Evolutionary conservation across 2,329 filamentous ascomycete genomes (phyloP).

Genomic region (Penicillium sp.): DNA sequence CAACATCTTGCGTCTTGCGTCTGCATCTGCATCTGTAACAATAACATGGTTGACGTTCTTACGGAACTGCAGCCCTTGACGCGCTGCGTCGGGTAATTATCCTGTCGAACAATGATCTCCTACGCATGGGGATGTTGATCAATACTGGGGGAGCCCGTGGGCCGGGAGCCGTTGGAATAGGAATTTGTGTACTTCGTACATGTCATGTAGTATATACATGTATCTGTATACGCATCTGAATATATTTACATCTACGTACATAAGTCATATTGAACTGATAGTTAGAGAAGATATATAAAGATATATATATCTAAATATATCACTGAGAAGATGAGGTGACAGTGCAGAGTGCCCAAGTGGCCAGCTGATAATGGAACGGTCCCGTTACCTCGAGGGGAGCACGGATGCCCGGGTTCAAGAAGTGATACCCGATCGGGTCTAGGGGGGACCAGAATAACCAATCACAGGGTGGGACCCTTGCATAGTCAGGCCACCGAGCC

Average conservation of each 20-base stretch:
- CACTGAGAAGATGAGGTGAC: constrained; percentile 22
- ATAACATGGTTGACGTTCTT: constrained; percentile 11
- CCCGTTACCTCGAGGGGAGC: background rate
- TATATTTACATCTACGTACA: background rate
- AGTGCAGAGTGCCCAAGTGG: constrained; percentile 29
- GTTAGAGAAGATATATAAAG: background rate
- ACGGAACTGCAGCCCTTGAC: constrained; percentile 3
- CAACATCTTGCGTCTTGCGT: background rate
- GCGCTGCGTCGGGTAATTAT: constrained; percentile 10
- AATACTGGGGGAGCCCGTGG: constrained; percentile 7
- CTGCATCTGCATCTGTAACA: constrained; percentile 9
- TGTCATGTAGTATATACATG: background rate
- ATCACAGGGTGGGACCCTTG: constrained; percentile 21
- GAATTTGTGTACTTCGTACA: background rate
- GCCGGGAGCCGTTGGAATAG: constrained; percentile 1
- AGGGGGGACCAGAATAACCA: constrained; percentile 6
- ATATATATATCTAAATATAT: background rate
- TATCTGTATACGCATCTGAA: background rate
- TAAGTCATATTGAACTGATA: no score
- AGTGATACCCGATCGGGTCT: constrained; percentile 9
- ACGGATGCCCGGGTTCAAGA: background rate
- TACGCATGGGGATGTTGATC: constrained; percentile 11
- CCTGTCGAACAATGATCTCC: constrained; percentile 5
- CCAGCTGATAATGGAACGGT: background rate
- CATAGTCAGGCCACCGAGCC: constrained; percentile 27